Conservation (phyloP, 1,284 basidiomycete species). For the Cryptococcus hybrid region DNA sequence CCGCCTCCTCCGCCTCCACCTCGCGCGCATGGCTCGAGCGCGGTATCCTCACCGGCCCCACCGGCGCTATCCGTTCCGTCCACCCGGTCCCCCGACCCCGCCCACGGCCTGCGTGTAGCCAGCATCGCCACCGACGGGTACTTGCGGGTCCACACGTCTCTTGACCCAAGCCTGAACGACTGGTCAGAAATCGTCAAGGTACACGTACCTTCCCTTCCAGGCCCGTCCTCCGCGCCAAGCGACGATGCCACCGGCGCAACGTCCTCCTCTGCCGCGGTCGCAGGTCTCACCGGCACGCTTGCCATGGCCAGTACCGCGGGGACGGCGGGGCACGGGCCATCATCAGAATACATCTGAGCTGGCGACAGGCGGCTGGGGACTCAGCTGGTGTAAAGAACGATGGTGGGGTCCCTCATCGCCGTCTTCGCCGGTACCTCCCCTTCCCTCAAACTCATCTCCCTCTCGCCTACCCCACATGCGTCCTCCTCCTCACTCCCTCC, state of each 20-base stretch:
- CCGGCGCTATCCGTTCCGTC: slow-evolving; percentile 75
- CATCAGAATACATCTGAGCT: slow-evolving; percentile 8
- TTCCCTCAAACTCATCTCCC: slow-evolving; percentile 65
- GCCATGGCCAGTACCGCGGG: no score
- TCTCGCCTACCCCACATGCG: slow-evolving; percentile 49
- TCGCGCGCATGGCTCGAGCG: slow-evolving; percentile 64
- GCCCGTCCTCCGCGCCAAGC: slow-evolving; percentile 17
- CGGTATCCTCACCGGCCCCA: slow-evolving; percentile 72
- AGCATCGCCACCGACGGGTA: slow-evolving; percentile 81
- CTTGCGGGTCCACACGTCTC: slow-evolving; percentile 83
- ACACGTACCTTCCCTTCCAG: slow-evolving; percentile 60
- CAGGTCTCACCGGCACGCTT: no score
- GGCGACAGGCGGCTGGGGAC: slow-evolving; percentile 84
- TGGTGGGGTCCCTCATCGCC: slow-evolving; percentile 88
- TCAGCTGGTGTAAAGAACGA: slow-evolving; percentile 90
- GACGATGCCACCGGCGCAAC: slow-evolving; percentile 14
- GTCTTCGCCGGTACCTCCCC: slow-evolving; percentile 69
- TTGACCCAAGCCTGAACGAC: slow-evolving; percentile 72
- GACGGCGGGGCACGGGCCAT: no score
- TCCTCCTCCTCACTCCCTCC: slow-evolving; percentile 15
- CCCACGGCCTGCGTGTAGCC: slow-evolving; percentile 78
- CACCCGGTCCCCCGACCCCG: slow-evolving; percentile 71
- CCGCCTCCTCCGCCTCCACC: background rate
- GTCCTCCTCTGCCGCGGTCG: background rate
- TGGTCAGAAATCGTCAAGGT: slow-evolving; percentile 80